Evolutionary conservation across 805 yeast genomes (phyloP).

Genomic region (Kazachstania viticola): DNA sequence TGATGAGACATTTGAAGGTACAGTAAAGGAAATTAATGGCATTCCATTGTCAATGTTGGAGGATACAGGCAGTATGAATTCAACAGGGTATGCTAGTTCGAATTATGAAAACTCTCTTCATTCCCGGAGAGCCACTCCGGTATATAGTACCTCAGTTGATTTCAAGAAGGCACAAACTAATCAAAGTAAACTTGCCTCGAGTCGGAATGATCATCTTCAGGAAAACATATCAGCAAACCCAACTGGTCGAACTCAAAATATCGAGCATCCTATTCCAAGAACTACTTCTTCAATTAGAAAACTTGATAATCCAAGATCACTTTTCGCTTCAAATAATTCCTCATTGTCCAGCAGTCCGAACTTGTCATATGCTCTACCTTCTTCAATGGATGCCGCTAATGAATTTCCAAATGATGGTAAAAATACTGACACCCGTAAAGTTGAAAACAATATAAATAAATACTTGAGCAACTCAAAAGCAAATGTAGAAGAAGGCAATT

Average conservation of each 20-base stretch:
- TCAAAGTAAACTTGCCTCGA: neutral
- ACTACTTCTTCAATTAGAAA: neutral
- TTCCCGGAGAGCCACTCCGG: neutral
- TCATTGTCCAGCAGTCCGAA: too few species aligned
- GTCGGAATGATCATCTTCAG: too few species aligned
- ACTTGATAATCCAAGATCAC: constrained; percentile 1
- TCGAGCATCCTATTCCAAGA: constrained; percentile 1
- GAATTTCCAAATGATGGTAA: neutral
- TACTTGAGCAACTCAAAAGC: neutral
- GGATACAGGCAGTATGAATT: constrained; percentile 61
- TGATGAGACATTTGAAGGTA: constrained; percentile 13
- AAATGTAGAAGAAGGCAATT: neutral
- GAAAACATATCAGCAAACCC: neutral
- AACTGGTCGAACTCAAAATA: neutral
- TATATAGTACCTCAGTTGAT: neutral
- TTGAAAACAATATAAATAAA: neutral
- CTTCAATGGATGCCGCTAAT: neutral
- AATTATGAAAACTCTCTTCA: neutral
- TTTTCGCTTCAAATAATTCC: neutral
- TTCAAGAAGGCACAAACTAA: neutral
- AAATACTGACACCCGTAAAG: neutral
- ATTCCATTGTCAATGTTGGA: constrained; percentile 63
- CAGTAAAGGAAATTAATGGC: constrained; percentile 49
- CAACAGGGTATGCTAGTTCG: constrained; percentile 1
- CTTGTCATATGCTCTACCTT: neutral